phyloP scores from a whole-genome alignment of 108 stramenopile genomes.

The Skeletonema marinoi region DNA sequence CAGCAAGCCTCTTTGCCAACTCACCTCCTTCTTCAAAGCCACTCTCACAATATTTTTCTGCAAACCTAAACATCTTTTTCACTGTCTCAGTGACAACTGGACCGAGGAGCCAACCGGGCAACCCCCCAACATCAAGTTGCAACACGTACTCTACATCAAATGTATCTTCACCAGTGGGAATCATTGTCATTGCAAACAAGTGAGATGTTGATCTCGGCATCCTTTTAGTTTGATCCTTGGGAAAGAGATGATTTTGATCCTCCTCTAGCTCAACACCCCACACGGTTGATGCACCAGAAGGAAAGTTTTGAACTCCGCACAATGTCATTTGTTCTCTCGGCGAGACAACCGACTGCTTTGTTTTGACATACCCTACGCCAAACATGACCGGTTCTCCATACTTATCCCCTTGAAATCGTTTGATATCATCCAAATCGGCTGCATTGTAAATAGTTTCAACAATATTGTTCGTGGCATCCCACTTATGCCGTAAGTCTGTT shows the following conservation, averaged over 20 bases:
- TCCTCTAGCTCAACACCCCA: slow-evolving; percentile 53
- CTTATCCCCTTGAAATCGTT: slow-evolving; percentile 3
- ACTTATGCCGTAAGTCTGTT: slow-evolving; percentile 35
- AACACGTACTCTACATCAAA: slow-evolving; percentile 55
- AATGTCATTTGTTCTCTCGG: slow-evolving; percentile 54
- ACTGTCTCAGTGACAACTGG: slow-evolving; percentile 44
- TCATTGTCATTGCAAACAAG: slow-evolving; percentile 41
- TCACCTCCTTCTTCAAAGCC: slow-evolving; percentile 28
- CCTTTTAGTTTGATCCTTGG: slow-evolving; percentile 29
- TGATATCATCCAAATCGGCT: slow-evolving; percentile 28
- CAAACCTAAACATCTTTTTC: slow-evolving; percentile 52
- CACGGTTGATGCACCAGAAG: slow-evolving; percentile 33
- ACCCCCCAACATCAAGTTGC: slow-evolving; percentile 51
- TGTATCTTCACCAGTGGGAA: slow-evolving; percentile 37
- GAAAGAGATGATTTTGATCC: slow-evolving; percentile 47
- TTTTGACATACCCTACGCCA: slow-evolving; percentile 54
- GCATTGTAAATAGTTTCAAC: slow-evolving; percentile 37
- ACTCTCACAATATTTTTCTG: slow-evolving; percentile 38
- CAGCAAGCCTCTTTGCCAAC: slow-evolving; percentile 32
- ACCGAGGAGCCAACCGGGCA: slow-evolving; percentile 46
- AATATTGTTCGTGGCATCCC: slow-evolving; percentile 41
- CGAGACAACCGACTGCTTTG: slow-evolving; percentile 47
- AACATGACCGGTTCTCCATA: slow-evolving; percentile 35
- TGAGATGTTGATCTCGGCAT: slow-evolving; percentile 37
- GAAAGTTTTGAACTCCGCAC: slow-evolving; percentile 49